Percentiles rank a stretch among this genome's conserved stretches.
phyloP scores from a whole-genome alignment of 805 yeast species.

The Ascoidea asiatica region DNA sequence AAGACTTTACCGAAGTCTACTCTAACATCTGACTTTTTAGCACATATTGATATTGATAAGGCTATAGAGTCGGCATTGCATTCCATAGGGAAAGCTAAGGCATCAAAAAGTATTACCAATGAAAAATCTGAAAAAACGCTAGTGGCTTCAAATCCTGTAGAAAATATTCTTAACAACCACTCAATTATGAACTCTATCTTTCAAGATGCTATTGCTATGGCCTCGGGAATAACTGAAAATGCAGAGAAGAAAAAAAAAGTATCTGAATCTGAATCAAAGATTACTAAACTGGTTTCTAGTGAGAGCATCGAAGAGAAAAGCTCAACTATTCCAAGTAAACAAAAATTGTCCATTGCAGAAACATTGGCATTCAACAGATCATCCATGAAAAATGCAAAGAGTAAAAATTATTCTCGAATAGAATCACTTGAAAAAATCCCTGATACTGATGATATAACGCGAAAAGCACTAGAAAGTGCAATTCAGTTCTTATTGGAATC shows the following conservation, averaged over 20 bases:
- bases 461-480: background rate
- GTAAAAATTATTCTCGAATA: background rate
- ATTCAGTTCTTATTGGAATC: background rate
- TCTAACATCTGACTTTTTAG: background rate
- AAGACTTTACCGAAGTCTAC: background rate
- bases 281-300: too few species aligned
- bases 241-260: too few species aligned
- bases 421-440: background rate
- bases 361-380: background rate
- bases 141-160: background rate
- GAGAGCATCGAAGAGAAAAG: too few species aligned
- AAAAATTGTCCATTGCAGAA: background rate
- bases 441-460: too few species aligned
- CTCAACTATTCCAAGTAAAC: background rate
- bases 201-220: background rate
- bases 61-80: background rate
- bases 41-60: background rate
- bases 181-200: background rate
- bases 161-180: too few species aligned
- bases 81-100: background rate
- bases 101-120: background rate
- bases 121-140: background rate
- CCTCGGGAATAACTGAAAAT: background rate
- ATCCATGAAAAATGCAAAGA: background rate
- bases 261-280: background rate